Evolutionary conservation across 164 flowering plant species (phyloP), one percentile per base, ranked within the genome.

Genomic region (Euptelea pleiosperma): DNA sequence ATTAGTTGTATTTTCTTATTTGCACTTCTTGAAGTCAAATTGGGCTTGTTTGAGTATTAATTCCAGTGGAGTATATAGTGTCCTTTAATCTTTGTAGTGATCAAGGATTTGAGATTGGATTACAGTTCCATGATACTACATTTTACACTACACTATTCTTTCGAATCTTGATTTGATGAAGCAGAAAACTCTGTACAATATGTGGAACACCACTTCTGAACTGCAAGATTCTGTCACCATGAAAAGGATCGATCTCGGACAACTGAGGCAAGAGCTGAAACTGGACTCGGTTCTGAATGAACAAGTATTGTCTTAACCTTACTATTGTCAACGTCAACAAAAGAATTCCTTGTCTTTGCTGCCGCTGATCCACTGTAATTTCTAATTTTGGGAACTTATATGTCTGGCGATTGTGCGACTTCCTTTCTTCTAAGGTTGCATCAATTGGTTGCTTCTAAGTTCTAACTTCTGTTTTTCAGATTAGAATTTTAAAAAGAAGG

Each of bases 151-250:
- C 8, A 18, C 55, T 45, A 26, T 26, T 67, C 15, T 46, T 63
- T 26, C 28, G 16, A 43, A 52, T 1, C 28, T 46, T 34, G 28
- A 25, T 43, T 15, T 69, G 19, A 46, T 63, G 54, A 35, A 77
- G 61, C 90, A 93, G 98, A 70, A 68, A 69, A 73, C 73, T 49
- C 61, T 93, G 52, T 76, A 52, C 73, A 82, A 78, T 57, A 92
- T 83, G 47, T 83, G 91, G 90, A 66, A 58, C 50, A 53, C 67
- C 59, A 85, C 73, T 53, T 66, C 69, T 54, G 70, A 70, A 51
- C 58, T 93, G 58, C 75, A 78, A 82, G 85, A 83, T 64, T 80
- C 79, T 5, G 90, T 90, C 16, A 73, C 57, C 48, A 54, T 62
- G 62, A 80, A 83, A 67, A 79, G 84, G 65, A 86, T 79, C 52